These are phyloP conservation scores for Nemania sp. DNA, from an alignment of 2,329 filamentous ascomycete genomes.

Conservation along the genomic window DNA sequence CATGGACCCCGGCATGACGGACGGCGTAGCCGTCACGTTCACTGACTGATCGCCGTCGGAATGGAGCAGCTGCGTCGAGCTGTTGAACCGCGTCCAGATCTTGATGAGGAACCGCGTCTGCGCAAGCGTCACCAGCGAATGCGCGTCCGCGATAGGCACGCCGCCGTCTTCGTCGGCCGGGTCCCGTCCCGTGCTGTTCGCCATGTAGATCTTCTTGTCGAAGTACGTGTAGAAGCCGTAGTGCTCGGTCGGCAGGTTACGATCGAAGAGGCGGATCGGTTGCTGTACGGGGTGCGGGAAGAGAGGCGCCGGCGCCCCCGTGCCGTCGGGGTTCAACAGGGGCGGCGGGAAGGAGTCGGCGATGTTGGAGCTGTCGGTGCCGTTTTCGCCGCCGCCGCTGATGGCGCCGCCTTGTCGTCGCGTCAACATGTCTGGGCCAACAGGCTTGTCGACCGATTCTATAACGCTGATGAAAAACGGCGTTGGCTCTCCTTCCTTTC, in stretches of 20 bases:
- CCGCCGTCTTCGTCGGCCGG: constrained; percentile 60
- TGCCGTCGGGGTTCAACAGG: constrained; percentile 66
- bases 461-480: constrained; percentile 78
- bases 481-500: constrained; percentile 82
- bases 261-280: constrained; percentile 82
- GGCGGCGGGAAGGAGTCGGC: constrained; percentile 65
- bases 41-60: constrained; percentile 27
- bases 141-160: constrained; percentile 54
- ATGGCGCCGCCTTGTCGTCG: constrained; percentile 39
- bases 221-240: constrained; percentile 96
- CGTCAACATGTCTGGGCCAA: constrained; percentile 36
- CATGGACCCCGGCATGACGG: constrained; percentile 58
- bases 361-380: constrained; percentile 47
- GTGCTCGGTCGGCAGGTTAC: constrained; percentile 78
- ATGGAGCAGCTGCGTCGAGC: constrained; percentile 47
- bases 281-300: constrained; percentile 73
- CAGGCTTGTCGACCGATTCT: constrained; percentile 31
- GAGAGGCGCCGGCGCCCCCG: constrained; percentile 70
- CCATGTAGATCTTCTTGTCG: constrained; percentile 82
- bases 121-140: constrained; percentile 60
- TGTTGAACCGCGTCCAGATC: constrained; percentile 62
- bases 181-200: constrained; percentile 28
- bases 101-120: constrained; percentile 66
- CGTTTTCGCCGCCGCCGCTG: constrained; percentile 24
- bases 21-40: constrained; percentile 17